A percentile compares a stretch with the other conserved stretches of the same genome.
These are phyloP conservation scores for Neonothopanus nambi DNA, from an alignment of 1,284 basidiomycete genomes.

Conservation along the genomic window DNA sequence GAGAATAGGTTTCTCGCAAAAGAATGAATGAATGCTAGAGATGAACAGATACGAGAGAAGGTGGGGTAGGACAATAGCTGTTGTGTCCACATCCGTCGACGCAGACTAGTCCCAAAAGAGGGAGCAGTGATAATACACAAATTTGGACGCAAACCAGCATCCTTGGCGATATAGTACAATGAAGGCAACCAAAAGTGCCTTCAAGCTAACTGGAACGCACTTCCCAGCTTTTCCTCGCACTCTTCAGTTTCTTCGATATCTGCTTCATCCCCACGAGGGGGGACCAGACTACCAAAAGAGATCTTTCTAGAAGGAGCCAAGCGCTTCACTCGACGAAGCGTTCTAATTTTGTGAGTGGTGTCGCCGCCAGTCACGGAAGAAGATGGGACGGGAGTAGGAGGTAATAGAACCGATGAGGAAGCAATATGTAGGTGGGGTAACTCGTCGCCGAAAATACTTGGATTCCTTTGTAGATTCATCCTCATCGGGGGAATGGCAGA, in stretches of 20 bases:
- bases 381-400: slow-evolving; percentile 13
- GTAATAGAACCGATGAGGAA: slow-evolving; percentile 6
- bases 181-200: neutral
- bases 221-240: slow-evolving; percentile 42
- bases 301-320: slow-evolving; percentile 45
- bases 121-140: slow-evolving; percentile 6
- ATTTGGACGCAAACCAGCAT: neutral
- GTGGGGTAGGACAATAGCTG: neutral
- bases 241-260: slow-evolving; percentile 34
- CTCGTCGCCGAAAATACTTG: slow-evolving; percentile 60
- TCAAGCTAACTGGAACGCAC: slow-evolving; percentile 62
- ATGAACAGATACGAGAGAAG: no score
- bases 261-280: slow-evolving; percentile 34
- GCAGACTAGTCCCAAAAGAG: neutral
- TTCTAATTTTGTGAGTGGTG: slow-evolving; percentile 30
- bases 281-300: slow-evolving; percentile 46
- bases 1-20: neutral
- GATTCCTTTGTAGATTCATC: slow-evolving; percentile 55
- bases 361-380: slow-evolving; percentile 15
- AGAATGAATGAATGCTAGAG: neutral
- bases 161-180: neutral
- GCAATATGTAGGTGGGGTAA: slow-evolving; percentile 34
- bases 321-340: slow-evolving; percentile 40
- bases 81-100: no score
- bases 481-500: slow-evolving; percentile 21